phyloP scores from a whole-genome alignment of 768 basidiomycete species.

The Phylloporus rhodoxanthus region DNA sequence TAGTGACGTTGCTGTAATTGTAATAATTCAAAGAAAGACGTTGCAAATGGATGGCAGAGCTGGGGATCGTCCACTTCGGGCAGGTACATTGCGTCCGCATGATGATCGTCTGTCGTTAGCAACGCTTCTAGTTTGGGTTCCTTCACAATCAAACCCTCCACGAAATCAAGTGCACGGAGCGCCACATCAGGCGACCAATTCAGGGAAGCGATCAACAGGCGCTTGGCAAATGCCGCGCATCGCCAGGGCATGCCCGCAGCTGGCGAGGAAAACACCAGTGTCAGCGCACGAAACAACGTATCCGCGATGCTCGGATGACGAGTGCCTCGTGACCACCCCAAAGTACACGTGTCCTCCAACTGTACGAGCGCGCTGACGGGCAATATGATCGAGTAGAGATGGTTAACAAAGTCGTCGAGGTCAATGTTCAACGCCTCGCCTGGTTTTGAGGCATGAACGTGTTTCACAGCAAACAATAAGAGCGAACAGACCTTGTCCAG shows the following conservation, averaged over 20 bases:
- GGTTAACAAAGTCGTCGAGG: slow-evolving; percentile 79
- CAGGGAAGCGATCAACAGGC: slow-evolving; percentile 74
- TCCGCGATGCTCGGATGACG: slow-evolving; percentile 44
- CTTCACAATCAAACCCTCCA: slow-evolving; percentile 62
- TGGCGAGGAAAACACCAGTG: slow-evolving; percentile 75
- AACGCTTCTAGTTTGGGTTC: slow-evolving; percentile 80
- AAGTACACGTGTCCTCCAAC: slow-evolving; percentile 48
- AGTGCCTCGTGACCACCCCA: slow-evolving; percentile 23
- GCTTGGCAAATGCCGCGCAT: slow-evolving; percentile 88
- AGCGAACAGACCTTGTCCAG: slow-evolving; percentile 75
- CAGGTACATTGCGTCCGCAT: slow-evolving; percentile 77
- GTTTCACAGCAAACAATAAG: slow-evolving; percentile 7
- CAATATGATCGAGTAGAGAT: slow-evolving; percentile 77
- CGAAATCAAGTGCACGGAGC: slow-evolving; percentile 67
- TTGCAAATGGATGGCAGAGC: slow-evolving; percentile 72
- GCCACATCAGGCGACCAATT: slow-evolving; percentile 71
- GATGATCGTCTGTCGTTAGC: slow-evolving; percentile 81
- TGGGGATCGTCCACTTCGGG: slow-evolving; percentile 87
- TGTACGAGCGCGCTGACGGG: slow-evolving; percentile 63
- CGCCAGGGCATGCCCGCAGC: slow-evolving; percentile 62
- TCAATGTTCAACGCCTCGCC: slow-evolving; percentile 98
- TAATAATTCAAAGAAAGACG: slow-evolving; percentile 82
- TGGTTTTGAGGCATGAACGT: slow-evolving; percentile 26
- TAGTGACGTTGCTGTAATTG: slow-evolving; percentile 54
- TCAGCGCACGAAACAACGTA: slow-evolving; percentile 82